Base-by-base conservation (phyloP, 2,329 filamentous ascomycete genomes). In the Diaporthe citrichinensis region DNA sequence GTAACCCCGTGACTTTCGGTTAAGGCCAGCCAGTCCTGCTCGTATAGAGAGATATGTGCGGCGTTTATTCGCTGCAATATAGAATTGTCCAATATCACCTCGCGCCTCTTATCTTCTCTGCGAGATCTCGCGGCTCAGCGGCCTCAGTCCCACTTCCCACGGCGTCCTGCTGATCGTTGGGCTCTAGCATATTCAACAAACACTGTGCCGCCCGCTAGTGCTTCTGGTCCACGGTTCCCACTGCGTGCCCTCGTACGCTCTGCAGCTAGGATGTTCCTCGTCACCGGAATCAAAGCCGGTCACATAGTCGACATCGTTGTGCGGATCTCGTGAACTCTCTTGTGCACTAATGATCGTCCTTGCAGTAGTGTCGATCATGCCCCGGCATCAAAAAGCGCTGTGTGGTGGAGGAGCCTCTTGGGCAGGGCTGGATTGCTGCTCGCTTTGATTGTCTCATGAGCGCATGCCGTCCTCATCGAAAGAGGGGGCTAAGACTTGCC, bases 281-380 rank as follows among this genome's bases (percentile, higher is more conserved):
- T 36, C 46, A 39, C 46, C 46, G 65, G 65, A 41, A n/a, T 55
- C 46, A 20, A 46, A 53, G 65, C 65, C 46, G 61, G 61, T 20
- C 61, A n/a, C 41, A 49, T 20, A 46, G 31, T 72, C 71, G 58
- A 31, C 31, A 20, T 53, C 71, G 58, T n/a, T 41, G 28, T 62
- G 10, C 17, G 57, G n/a, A 62, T 46, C 44, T 61, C 23, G 36
- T 62, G 71, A 73, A 53, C 55, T 65, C 31, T 73, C 58, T 61
- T 61, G 71, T 39, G 71, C 57, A 25, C 36, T 68, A 53, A 53
- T 17, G 31, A 53, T 53, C 65, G 65, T 34, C 44, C 41, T 65
- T 51, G 55, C 55, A 46, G 57, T 53, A 41, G 41, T 65, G 57
- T 65, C 57, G 55, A 62, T 61, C 39, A 62, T 46, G 53, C 57